Evolutionary conservation across 371 early-diverging fungal species (phyloP).

Genomic region (Mortierella sp.): DNA sequence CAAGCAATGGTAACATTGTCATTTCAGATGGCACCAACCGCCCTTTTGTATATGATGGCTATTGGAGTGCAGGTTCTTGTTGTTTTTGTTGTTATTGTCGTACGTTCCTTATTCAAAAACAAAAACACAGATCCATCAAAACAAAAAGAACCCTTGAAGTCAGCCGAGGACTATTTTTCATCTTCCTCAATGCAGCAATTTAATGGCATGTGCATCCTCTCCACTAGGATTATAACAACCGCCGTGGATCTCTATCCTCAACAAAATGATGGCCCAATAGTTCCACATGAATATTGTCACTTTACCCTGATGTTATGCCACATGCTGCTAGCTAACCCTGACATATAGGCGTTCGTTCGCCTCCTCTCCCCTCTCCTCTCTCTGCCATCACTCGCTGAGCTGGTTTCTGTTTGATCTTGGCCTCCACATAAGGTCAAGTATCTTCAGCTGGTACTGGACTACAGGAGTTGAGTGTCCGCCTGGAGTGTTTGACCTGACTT

Average conservation of each 20-base stretch:
- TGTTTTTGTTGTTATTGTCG: neutral
- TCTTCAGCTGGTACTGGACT: neutral
- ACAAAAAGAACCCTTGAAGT: neutral
- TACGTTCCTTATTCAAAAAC: neutral
- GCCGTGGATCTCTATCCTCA: neutral
- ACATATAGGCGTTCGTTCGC: neutral
- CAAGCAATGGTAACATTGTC: neutral
- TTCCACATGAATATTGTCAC: neutral
- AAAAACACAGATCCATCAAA: neutral
- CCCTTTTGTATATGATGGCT: neutral
- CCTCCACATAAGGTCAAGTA: neutral
- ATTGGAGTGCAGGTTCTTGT: neutral
- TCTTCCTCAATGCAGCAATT: neutral
- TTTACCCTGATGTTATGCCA: conserved; percentile 10
- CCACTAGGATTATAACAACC: neutral
- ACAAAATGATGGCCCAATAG: neutral
- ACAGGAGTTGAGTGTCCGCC: conserved; percentile 6
- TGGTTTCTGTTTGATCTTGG: conserved; percentile 1
- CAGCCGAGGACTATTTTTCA: neutral
- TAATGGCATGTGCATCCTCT: neutral
- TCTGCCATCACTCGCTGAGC: neutral
- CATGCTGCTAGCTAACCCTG: neutral
- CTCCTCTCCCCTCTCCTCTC: neutral
- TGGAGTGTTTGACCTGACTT: neutral
- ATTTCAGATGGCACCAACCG: neutral